These are phyloP conservation scores for Annulohypoxylon nitens DNA, from an alignment of 495 filamentous ascomycete genomes.

Conservation along the genomic window DNA sequence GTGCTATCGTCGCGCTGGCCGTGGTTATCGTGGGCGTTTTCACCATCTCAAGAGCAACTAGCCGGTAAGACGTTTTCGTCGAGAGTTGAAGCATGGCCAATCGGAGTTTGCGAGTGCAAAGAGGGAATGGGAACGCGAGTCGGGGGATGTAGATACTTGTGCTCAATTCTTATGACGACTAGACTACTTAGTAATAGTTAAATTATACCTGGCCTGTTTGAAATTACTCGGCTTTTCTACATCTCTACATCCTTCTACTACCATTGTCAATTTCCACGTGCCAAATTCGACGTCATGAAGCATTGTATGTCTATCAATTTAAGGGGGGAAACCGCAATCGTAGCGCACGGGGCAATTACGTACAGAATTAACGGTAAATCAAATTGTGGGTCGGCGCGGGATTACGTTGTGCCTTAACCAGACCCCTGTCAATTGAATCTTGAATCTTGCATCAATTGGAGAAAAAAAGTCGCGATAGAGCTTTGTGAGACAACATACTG, in stretches of 20 bases:
- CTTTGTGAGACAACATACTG: slow-evolving; percentile 13
- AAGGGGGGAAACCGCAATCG: not conserved
- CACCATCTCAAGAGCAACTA: slow-evolving; percentile 82
- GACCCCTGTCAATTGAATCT: slow-evolving; percentile 17
- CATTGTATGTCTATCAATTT: not conserved
- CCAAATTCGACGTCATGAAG: not conserved
- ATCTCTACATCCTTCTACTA: not conserved
- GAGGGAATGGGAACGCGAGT: slow-evolving; percentile 21
- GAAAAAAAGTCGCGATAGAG: slow-evolving; percentile 43
- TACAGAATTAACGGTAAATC: not conserved
- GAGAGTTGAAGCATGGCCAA: slow-evolving; percentile 15
- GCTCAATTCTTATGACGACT: slow-evolving; percentile 24
- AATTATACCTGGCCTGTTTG: slow-evolving; percentile 6
- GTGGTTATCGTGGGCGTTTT: slow-evolving; percentile 96
- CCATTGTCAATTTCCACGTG: not conserved
- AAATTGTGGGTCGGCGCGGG: slow-evolving; percentile 27
- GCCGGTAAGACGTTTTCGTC: slow-evolving; percentile 62
- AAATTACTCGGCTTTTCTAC: not conserved
- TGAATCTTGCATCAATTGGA: slow-evolving; percentile 12
- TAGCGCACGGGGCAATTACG: not conserved
- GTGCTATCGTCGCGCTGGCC: slow-evolving; percentile 93
- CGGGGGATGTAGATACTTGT: slow-evolving; percentile 39
- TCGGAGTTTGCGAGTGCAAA: slow-evolving; percentile 25
- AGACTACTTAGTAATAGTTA: slow-evolving; percentile 20
- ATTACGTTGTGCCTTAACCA: slow-evolving; percentile 31